These are phyloP conservation scores for Mucor lusitanicus DNA, from an alignment of 371 early-diverging fungal species.

Conservation along the genomic window DNA sequence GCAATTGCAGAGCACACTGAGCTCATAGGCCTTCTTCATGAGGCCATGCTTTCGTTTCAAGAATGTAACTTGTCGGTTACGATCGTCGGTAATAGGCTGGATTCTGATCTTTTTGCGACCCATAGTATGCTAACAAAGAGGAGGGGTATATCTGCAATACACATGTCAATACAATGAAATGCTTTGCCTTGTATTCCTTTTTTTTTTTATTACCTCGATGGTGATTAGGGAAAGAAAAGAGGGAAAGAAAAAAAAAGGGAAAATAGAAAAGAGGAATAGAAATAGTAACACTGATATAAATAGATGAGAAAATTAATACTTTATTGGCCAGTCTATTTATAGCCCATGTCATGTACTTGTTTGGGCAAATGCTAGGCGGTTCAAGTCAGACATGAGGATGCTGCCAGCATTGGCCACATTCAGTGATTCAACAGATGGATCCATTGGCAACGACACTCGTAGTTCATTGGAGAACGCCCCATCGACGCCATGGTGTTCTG, in stretches of 20 bases:
- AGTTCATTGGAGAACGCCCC: constrained; percentile 38
- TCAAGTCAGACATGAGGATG: constrained; percentile 60
- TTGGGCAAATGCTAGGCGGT: constrained; percentile 29
- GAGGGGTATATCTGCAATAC: neutral
- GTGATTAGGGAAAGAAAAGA: neutral
- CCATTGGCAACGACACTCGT: constrained; percentile 61
- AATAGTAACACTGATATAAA: constrained; percentile 2
- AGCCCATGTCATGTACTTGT: neutral
- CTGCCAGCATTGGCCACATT: constrained; percentile 58
- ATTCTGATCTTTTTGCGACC: constrained; percentile 97
- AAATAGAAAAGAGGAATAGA: neutral
- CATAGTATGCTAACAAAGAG: constrained; percentile 51
- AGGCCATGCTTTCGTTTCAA: constrained; percentile 97
- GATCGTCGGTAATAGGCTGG: constrained; percentile 90
- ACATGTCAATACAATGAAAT: neutral
- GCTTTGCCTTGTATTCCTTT: neutral
- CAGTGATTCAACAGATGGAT: constrained; percentile 50
- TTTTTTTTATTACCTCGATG: neutral
- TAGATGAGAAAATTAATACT: neutral
- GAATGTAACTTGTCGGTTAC: constrained; percentile 94
- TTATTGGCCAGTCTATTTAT: constrained; percentile 12
- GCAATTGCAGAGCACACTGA: constrained; percentile 94
- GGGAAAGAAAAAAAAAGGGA: neutral
- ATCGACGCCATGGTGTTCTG: constrained; percentile 51
- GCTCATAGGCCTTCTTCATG: constrained; percentile 99